Percentiles rank a stretch among this genome's conserved stretches.
Conservation (phyloP, 805 yeast species). For the Metschnikowia dekortorum region DNA sequence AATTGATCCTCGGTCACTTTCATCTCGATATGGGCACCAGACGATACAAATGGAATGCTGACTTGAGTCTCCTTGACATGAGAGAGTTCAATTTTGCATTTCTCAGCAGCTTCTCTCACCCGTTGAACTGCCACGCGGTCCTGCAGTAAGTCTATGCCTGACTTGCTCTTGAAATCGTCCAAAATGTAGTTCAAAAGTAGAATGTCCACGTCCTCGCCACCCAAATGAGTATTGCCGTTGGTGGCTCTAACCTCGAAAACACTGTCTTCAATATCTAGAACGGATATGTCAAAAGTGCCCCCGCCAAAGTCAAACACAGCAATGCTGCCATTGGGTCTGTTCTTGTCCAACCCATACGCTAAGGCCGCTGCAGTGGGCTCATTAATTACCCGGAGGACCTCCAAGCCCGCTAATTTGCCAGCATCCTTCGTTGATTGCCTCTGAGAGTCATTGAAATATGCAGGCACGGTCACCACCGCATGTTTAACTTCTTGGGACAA, state of each 20-base stretch:
- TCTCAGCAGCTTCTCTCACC: constrained; percentile 75
- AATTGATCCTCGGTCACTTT: constrained; percentile 61
- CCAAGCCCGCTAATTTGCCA: constrained; percentile 70
- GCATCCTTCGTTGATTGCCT: constrained; percentile 82
- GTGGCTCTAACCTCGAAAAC: constrained; percentile 81
- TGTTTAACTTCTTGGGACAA: constrained; percentile 40
- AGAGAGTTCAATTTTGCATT: constrained; percentile 69
- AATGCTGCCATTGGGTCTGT: constrained; percentile 45
- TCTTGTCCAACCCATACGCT: constrained; percentile 85
- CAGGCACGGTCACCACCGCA: constrained; percentile 84
- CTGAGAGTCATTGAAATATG: constrained; percentile 78
- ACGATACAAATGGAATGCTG: constrained; percentile 64
- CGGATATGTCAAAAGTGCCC: constrained; percentile 79
- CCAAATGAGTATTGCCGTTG: constrained; percentile 79
- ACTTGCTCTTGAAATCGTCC: constrained; percentile 50
- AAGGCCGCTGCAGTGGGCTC: constrained; percentile 93
- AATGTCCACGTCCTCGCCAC: constrained; percentile 83
- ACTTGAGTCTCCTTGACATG: constrained; percentile 59
- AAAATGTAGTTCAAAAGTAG: constrained; percentile 55
- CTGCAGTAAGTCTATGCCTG: constrained; percentile 45
- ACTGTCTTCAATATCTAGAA: constrained; percentile 73
- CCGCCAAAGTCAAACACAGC: constrained; percentile 78
- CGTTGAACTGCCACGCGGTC: constrained; percentile 65
- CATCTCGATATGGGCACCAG: constrained; percentile 56
- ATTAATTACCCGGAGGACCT: constrained; percentile 70